Evolutionary conservation across 202 grass and related monocot species (phyloP), one percentile per base, ranked within the genome.

Genomic region (Dendrocalamus latiflorus): DNA sequence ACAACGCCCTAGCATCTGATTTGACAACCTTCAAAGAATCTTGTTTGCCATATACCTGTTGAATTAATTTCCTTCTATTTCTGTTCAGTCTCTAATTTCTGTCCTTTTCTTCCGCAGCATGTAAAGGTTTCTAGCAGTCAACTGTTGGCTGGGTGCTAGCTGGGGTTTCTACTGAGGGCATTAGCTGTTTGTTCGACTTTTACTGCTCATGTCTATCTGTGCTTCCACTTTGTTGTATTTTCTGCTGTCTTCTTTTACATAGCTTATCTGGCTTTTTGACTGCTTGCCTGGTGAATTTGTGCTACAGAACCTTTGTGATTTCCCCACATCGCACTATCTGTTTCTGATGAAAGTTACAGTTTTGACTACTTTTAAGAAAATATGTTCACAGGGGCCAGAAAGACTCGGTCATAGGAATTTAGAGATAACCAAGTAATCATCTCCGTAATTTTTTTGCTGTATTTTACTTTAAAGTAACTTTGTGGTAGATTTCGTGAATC

Each of bases 121-220:
- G 80, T 80, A 87, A 84, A 80, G 80, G 68, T 84, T 84, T 70
- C 36, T 89, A 71, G 87, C 54, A 63, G 37, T 70, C 79, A 54
- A 84, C 84, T 80, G 62, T 83, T 87, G 80, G 55, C 80, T 80
- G 69, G 75, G 68, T 90, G 80, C 80, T 86, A 83, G 60, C 50
- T 90, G 42, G n/a, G 36, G 64, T 75, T 81, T 76, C 82, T 56
- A 22, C 62, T 57, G 70, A 79, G 74, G 39, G 53, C 74, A 18
- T 79, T 65, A 86, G 68, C 22, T 87, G 68, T 86, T 69, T 48
- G n/a, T n/a, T n/a, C n/a, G n/a, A n/a, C n/a, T n/a, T n/a, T n/a
- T n/a, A n/a, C n/a, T n/a, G 4, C 75, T 53, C 64, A 63, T 79
- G 74, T 50, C 21, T 70, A 58, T 79, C 56, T 8, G 8, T 80